Base-by-base conservation (phyloP, 768 basidiomycete species). In the Amanita muscaria region DNA sequence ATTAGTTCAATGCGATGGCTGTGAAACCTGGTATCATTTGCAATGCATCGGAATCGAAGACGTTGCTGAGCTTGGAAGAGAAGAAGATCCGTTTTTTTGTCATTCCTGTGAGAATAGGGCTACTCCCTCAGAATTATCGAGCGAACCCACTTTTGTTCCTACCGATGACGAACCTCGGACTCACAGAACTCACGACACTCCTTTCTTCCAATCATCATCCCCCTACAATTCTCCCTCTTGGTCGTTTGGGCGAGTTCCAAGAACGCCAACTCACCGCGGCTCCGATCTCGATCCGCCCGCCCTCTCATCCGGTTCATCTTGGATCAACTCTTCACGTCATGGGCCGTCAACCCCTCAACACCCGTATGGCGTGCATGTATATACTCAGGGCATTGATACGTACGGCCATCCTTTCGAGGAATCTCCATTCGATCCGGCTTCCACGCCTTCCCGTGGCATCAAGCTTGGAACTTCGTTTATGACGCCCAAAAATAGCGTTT, bases 81-180 rank as follows among this genome's bases (percentile, higher is more conserved):
- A 86, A 55, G 83, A 88, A 53, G 85, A 88, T 52, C 77, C 77
- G 1, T 91, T 88, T 87, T 90, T 73, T 59, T 83, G 86, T 60
- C 59, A 66, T 41, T 64, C 67, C 47, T 79, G 88, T 53, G 62
- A 67, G 35, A 69, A 67, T 27, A 64, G 66, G 8, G 69, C 70
- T 19, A 68, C 66, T 9, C 67, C 67, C 2, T 61, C 64, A 15
- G 33, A 44, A 8, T 56, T 63, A n/a, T 52, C 60, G 4, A 63
- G 64, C 8, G 83, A 85, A 54, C 86, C 86, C 1, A 85, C 73
- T 0, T 80, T 88, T 35, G 85, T 72, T 12, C 77, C 76, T 5
- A 81, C 79, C 2, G 80, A 83, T 49, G 75, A 78, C 27, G 66
- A 66, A 30, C 67, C 64, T 12, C 62, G 56, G 31, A 58, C 62